Evolutionary conservation across 805 yeast genomes (phyloP).

Genomic region (Ogataea trehaloabstinens): DNA sequence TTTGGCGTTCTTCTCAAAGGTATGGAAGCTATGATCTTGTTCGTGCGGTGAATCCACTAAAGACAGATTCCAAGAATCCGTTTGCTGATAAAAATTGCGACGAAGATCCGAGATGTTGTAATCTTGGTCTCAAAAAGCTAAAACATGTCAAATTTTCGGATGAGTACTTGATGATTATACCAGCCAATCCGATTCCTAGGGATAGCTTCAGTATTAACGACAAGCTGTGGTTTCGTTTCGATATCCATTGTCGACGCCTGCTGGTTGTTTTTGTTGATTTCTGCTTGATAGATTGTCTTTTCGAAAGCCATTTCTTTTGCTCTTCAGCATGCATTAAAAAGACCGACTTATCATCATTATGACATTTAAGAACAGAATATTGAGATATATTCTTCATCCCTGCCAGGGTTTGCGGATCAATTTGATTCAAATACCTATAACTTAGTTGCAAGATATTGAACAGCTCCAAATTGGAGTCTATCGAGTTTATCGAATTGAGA

Average conservation of each 20-base stretch:
- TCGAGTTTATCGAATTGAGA: constrained; percentile 19
- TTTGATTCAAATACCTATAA: constrained; percentile 8
- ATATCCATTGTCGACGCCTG: constrained; percentile 6
- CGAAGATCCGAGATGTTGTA: constrained; percentile 8
- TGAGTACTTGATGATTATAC: constrained; percentile 16
- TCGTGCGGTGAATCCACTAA: constrained; percentile 10
- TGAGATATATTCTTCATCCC: constrained; percentile 8
- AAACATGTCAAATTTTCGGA: constrained; percentile 4
- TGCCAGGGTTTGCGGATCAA: constrained; percentile 6
- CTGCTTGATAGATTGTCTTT: not conserved
- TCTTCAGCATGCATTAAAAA: constrained; percentile 17
- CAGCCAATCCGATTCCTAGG: constrained; percentile 18
- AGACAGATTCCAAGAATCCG: constrained; percentile 13
- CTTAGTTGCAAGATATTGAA: constrained; percentile 26
- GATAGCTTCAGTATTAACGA: constrained; percentile 19
- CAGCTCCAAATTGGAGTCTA: constrained; percentile 25
- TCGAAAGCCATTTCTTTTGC: constrained; percentile 6
- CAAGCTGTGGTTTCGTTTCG: constrained; percentile 12
- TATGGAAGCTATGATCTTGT: constrained; percentile 6
- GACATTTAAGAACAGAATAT: constrained; percentile 23
- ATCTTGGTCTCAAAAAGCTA: constrained; percentile 9
- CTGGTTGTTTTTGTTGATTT: constrained; percentile 6
- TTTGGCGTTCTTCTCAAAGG: constrained; percentile 4
- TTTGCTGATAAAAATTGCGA: constrained; percentile 7
- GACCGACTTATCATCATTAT: constrained; percentile 7